Evolutionary conservation across 2,329 filamentous ascomycete genomes (phyloP).

Genomic region (Pseudogymnoascus sp.): DNA sequence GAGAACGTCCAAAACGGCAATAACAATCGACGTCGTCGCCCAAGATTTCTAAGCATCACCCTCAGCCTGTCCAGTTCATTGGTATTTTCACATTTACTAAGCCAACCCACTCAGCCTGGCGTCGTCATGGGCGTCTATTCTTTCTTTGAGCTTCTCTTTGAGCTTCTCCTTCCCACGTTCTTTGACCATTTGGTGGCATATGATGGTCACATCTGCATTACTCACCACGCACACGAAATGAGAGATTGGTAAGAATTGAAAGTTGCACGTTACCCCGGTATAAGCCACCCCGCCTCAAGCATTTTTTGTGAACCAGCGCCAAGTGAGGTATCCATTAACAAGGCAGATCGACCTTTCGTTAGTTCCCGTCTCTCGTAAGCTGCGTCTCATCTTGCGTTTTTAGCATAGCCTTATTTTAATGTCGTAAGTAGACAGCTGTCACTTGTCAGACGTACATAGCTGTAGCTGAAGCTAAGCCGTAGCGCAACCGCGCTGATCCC

Average conservation of each 20-base stretch:
- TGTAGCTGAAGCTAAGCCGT: not conserved
- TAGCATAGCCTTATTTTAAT: not conserved
- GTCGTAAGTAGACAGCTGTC: not conserved
- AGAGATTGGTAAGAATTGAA: not conserved
- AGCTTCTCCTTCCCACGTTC: not conserved
- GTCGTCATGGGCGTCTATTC: not conserved
- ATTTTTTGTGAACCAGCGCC: not conserved
- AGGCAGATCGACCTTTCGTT: not conserved
- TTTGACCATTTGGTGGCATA: not conserved
- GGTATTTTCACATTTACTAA: not conserved
- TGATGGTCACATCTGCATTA: not conserved
- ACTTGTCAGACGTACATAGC: not conserved
- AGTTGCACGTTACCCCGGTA: not conserved
- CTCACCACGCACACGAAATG: not conserved
- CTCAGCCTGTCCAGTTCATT: not conserved
- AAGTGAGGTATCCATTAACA: not conserved
- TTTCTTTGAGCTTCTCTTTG: not conserved
- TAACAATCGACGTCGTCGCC: constrained; percentile 5
- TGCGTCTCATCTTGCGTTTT: not conserved
- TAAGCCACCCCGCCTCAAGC: not conserved
- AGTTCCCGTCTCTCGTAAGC: not conserved
- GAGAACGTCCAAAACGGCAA: not conserved
- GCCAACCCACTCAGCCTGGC: not conserved
- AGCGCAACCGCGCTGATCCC: not conserved
- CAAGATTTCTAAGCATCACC: not conserved